phyloP scores from a whole-genome alignment of 2,329 filamentous ascomycete species.

The Phaeosphaeriaceae sp. region DNA sequence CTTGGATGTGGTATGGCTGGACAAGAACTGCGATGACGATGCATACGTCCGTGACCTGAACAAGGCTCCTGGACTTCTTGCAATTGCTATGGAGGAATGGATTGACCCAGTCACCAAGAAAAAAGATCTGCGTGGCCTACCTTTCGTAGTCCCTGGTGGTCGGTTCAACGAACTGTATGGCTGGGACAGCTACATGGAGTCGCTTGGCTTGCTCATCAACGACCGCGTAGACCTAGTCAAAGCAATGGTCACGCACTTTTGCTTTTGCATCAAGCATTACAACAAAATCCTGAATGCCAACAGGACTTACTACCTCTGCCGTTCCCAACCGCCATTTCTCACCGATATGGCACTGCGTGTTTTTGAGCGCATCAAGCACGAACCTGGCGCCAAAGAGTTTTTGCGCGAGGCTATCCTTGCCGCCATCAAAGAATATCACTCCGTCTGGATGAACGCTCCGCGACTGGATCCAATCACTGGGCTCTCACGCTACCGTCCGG shows the following conservation, averaged over 20 bases:
- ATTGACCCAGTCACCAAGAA: slow-evolving; percentile 70
- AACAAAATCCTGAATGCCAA: slow-evolving; percentile 98
- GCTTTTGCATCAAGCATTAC: slow-evolving; percentile 98
- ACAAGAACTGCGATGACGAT: slow-evolving; percentile 74
- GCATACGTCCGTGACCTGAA: slow-evolving; percentile 85
- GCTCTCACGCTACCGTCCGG: slow-evolving; percentile 82
- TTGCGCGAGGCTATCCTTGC: slow-evolving; percentile 80
- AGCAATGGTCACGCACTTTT: slow-evolving; percentile 94
- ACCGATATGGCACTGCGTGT: slow-evolving; percentile 96
- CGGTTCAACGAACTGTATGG: slow-evolving; percentile 98
- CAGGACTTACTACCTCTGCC: slow-evolving; percentile 90
- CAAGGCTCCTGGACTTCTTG: slow-evolving; percentile 83
- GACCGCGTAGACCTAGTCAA: slow-evolving; percentile 87
- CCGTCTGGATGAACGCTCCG: slow-evolving; percentile 77
- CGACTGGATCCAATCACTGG: slow-evolving; percentile 79
- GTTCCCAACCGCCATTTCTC: slow-evolving; percentile 94
- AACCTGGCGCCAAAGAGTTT: slow-evolving; percentile 81
- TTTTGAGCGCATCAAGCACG: slow-evolving; percentile 90
- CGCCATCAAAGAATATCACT: slow-evolving; percentile 96
- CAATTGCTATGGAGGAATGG: slow-evolving; percentile 84
- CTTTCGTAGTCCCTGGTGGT: slow-evolving; percentile 96
- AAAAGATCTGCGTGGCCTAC: slow-evolving; percentile 76
- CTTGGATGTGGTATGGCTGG: slow-evolving; percentile 83
- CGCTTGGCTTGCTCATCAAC: slow-evolving; percentile 84
- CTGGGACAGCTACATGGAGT: slow-evolving; percentile 99